These are phyloP conservation scores for Aspergillus melleus DNA, from an alignment of 2,329 filamentous ascomycete genomes.

Conservation along the genomic window DNA sequence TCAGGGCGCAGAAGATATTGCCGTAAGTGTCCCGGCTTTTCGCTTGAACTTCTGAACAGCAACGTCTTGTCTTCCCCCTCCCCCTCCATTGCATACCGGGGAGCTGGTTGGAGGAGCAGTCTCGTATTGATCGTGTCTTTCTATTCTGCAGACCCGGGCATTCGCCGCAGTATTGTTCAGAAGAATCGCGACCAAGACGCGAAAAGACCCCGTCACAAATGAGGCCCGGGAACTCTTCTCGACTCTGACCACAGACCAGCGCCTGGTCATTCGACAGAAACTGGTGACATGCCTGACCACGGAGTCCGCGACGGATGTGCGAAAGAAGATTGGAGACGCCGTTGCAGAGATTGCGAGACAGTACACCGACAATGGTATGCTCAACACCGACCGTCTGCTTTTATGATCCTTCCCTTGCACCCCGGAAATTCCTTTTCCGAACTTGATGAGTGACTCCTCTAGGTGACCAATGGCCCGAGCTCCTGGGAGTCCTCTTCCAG, in stretches of 20 bases:
- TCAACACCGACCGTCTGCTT: not conserved
- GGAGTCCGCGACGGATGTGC: constrained; percentile 71
- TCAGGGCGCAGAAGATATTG: constrained; percentile 69
- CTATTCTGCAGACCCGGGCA: constrained; percentile 67
- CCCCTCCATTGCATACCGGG: not conserved
- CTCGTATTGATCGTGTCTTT: not conserved
- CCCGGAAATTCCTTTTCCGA: not conserved
- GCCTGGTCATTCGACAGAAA: constrained; percentile 77
- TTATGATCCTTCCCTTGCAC: not conserved
- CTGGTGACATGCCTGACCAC: constrained; percentile 73
- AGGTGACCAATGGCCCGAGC: constrained; percentile 87
- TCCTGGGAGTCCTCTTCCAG: constrained; percentile 81
- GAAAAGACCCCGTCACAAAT: constrained; percentile 68
- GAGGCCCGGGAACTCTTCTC: constrained; percentile 82
- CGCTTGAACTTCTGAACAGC: not conserved
- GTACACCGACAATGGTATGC: constrained; percentile 86
- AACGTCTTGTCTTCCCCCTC: not conserved
- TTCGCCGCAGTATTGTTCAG: constrained; percentile 94
- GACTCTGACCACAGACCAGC: constrained; percentile 71
- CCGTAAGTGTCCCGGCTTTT: constrained; percentile 54
- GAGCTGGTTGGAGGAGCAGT: not conserved
- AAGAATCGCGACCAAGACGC: constrained; percentile 84
- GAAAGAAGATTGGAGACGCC: constrained; percentile 97
- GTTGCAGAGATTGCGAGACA: constrained; percentile 93
- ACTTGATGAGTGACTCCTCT: constrained; percentile 19